phyloP scores from a whole-genome alignment of 2,329 filamentous ascomycete genomes.

The Hymenoscyphus repandus region DNA sequence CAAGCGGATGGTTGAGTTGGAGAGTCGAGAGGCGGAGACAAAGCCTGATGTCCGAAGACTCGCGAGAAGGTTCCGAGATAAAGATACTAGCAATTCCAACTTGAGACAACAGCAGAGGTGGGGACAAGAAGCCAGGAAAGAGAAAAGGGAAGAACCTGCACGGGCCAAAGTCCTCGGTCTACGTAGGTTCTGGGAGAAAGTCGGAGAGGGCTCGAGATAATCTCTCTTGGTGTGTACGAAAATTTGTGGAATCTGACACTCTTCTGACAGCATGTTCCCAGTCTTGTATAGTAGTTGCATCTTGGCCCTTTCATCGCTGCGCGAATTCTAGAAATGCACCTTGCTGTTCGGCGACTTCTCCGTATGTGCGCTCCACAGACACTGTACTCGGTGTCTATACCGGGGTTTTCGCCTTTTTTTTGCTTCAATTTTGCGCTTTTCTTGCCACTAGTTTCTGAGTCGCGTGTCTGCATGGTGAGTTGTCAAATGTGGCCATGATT shows the following conservation, averaged over 20 bases:
- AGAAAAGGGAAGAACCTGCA: constrained; percentile 37
- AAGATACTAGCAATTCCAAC: constrained; percentile 16
- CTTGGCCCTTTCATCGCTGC: no score
- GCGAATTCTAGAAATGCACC: no score
- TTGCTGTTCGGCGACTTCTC: no score
- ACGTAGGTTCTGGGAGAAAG: constrained; percentile 59
- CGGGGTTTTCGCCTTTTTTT: not conserved
- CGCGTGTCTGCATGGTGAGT: not conserved
- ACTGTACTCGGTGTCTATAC: not conserved
- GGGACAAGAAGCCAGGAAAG: constrained; percentile 38
- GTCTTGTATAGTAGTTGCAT: no score
- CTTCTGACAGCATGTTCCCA: no score
- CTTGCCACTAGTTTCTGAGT: not conserved
- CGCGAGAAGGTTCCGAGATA: constrained; percentile 35
- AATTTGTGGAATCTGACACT: no score
- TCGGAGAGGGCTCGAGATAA: constrained; percentile 33
- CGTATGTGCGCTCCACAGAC: no score
- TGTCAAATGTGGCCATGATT: not conserved
- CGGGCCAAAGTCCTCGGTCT: constrained; percentile 50
- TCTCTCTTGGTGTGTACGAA: not conserved
- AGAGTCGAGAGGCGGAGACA: constrained; percentile 34
- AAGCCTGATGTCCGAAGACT: constrained; percentile 34
- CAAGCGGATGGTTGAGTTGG: constrained; percentile 36
- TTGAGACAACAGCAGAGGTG: not conserved
- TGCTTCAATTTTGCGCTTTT: not conserved